A percentile compares a stretch with the other conserved stretches of the same genome.
phyloP scores from a whole-genome alignment of 2,329 filamentous ascomycete species.

The Neoarthrinium moseri region DNA sequence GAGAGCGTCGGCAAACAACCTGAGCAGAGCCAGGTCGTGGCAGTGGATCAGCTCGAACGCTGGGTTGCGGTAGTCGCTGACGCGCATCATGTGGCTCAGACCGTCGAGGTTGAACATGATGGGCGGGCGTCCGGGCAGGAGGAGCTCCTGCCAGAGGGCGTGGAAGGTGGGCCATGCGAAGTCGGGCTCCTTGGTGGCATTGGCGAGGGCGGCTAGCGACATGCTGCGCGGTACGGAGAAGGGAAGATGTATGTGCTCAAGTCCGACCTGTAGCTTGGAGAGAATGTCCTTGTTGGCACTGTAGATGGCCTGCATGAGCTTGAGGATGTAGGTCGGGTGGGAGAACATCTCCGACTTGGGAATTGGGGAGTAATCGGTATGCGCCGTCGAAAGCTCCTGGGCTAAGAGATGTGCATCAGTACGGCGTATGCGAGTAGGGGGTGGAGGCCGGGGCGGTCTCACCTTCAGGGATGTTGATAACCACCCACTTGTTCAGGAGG shows the following conservation, averaged over 20 bases:
- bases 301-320: slow-evolving; percentile 69
- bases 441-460: slow-evolving; percentile 23
- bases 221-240: slow-evolving; percentile 56
- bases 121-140: slow-evolving; percentile 40
- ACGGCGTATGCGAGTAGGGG: not conserved
- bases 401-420: slow-evolving; percentile 43
- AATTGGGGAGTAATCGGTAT: slow-evolving; percentile 77
- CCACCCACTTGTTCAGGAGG: slow-evolving; percentile 81
- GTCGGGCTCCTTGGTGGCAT: slow-evolving; percentile 72
- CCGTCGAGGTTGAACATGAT: slow-evolving; percentile 79
- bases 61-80: slow-evolving; percentile 72
- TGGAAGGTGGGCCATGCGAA: slow-evolving; percentile 78
- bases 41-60: slow-evolving; percentile 76
- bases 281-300: slow-evolving; percentile 72
- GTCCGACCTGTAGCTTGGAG: slow-evolving; percentile 42
- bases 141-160: slow-evolving; percentile 79
- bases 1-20: slow-evolving; percentile 72
- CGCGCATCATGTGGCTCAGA: slow-evolving; percentile 76
- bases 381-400: slow-evolving; percentile 76
- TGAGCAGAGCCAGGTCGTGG: slow-evolving; percentile 76
- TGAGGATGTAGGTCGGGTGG: slow-evolving; percentile 75
- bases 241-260: slow-evolving; percentile 57
- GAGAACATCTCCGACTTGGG: slow-evolving; percentile 65
- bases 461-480: slow-evolving; percentile 90
- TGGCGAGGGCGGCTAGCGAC: slow-evolving; percentile 66